Evolutionary conservation across 306 rosid genomes (phyloP).

Genomic region (Herpetospermum pedunculosum): DNA sequence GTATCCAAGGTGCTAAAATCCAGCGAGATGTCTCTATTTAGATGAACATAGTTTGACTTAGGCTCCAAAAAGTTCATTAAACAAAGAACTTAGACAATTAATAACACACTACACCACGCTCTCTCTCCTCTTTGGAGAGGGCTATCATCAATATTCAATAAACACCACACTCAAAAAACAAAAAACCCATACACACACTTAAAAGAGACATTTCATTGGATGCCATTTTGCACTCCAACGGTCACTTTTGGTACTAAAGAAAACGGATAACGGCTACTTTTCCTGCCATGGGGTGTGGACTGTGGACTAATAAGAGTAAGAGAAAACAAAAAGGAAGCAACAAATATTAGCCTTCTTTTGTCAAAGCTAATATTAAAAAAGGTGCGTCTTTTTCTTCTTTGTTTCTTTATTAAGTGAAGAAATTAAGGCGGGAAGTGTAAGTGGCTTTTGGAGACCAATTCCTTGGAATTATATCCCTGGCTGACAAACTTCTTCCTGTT

Average conservation of each 20-base stretch:
- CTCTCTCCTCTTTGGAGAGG: constrained; percentile 86
- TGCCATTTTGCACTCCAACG: constrained; percentile 29
- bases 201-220: constrained; percentile 14
- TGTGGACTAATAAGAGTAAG: too few relatives aligned
- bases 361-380: background rate
- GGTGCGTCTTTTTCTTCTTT: background rate
- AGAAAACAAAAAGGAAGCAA: background rate
- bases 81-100: background rate
- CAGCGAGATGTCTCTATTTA: background rate
- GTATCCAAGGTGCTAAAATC: background rate
- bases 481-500: constrained; percentile 42
- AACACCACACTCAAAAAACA: constrained; percentile 16
- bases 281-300: background rate
- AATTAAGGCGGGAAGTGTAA: constrained; percentile 59
- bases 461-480: constrained; percentile 61
- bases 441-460: constrained; percentile 79
- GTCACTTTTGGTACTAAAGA: constrained; percentile 16
- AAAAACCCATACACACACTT: background rate
- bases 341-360: background rate
- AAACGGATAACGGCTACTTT: constrained; percentile 27
- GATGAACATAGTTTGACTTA: constrained; percentile 4
- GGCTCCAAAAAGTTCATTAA: constrained; percentile 17
- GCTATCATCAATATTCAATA: constrained; percentile 24
- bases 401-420: constrained; percentile 17
- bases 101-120: constrained; percentile 26